phyloP scores from a whole-genome alignment of 2,329 filamentous ascomycete species.

The Rutstroemia sp. region DNA sequence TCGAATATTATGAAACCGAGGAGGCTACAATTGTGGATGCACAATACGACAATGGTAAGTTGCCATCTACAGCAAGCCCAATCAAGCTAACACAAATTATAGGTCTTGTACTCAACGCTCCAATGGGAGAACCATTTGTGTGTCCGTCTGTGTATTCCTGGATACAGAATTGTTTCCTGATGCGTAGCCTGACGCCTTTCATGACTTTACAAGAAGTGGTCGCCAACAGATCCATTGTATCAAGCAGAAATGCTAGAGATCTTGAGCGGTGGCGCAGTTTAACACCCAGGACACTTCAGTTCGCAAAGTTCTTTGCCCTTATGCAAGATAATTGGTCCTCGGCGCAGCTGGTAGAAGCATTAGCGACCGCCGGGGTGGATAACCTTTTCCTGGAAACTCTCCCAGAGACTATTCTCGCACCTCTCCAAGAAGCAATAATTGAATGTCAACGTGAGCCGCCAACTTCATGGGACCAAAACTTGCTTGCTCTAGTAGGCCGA shows the following conservation, averaged over 20 bases:
- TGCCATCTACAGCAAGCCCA: not conserved
- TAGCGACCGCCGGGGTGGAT: slow-evolving; percentile 64
- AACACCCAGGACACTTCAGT: slow-evolving; percentile 61
- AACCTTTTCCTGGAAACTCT: slow-evolving; percentile 67
- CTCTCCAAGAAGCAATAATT: slow-evolving; percentile 77
- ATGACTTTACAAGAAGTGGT: slow-evolving; percentile 43
- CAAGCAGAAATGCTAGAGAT: slow-evolving; percentile 12
- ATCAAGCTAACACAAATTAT: not conserved
- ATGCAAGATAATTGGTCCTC: slow-evolving; percentile 44
- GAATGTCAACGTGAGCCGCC: slow-evolving; percentile 78
- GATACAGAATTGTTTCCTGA: slow-evolving; percentile 36
- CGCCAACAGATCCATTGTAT: slow-evolving; percentile 22
- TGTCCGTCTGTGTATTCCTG: slow-evolving; percentile 55
- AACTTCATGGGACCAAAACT: slow-evolving; percentile 61
- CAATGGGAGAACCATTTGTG: slow-evolving; percentile 40
- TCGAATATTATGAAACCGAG: slow-evolving; percentile 53
- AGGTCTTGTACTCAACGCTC: slow-evolving; percentile 15
- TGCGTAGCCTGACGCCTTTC: slow-evolving; percentile 33
- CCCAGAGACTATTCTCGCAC: slow-evolving; percentile 74
- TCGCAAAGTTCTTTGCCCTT: slow-evolving; percentile 59
- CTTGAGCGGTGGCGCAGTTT: slow-evolving; percentile 22
- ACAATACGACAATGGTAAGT: slow-evolving; percentile 46
- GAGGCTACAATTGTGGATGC: slow-evolving; percentile 44
- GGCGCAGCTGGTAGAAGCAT: slow-evolving; percentile 62
- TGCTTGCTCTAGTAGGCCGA: slow-evolving; percentile 71